These are phyloP conservation scores for Solanum sitiens DNA, from an alignment of 257 asterid species.

Conservation along the genomic window DNA sequence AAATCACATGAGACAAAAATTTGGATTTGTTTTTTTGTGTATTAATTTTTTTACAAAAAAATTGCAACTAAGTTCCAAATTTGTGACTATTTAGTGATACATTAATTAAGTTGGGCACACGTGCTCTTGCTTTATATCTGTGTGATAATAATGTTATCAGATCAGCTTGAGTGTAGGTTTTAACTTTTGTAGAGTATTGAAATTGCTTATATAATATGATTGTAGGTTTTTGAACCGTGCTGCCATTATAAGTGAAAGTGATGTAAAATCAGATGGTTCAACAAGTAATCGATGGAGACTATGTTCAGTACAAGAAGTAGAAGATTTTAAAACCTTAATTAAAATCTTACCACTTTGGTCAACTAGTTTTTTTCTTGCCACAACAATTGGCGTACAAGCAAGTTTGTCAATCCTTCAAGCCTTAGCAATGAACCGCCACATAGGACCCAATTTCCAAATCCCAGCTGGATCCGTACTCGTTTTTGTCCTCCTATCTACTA, in stretches of 20 bases:
- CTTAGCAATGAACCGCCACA: slow-evolving; percentile 5
- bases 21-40: too few relatives aligned
- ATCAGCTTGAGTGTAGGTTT: background rate
- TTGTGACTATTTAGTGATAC: too few relatives aligned
- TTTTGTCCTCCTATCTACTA: background rate
- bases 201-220: background rate
- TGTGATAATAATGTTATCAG: background rate
- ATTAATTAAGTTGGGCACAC: background rate
- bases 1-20: background rate
- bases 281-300: background rate
- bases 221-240: slow-evolving; percentile 11
- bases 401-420: slow-evolving; percentile 13
- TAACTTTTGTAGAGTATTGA: background rate
- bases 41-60: too few relatives aligned
- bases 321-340: slow-evolving; percentile 6
- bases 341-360: slow-evolving; percentile 12
- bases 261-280: background rate
- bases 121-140: background rate
- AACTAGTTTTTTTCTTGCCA: slow-evolving; percentile 1
- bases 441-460: slow-evolving; percentile 9
- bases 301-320: slow-evolving; percentile 9
- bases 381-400: slow-evolving; percentile 1
- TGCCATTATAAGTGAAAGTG: slow-evolving; percentile 5
- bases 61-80: too few relatives aligned
- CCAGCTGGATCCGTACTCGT: slow-evolving; percentile 6